Conservation (phyloP, 331 rosid genomes). For the Saraca asoca region DNA sequence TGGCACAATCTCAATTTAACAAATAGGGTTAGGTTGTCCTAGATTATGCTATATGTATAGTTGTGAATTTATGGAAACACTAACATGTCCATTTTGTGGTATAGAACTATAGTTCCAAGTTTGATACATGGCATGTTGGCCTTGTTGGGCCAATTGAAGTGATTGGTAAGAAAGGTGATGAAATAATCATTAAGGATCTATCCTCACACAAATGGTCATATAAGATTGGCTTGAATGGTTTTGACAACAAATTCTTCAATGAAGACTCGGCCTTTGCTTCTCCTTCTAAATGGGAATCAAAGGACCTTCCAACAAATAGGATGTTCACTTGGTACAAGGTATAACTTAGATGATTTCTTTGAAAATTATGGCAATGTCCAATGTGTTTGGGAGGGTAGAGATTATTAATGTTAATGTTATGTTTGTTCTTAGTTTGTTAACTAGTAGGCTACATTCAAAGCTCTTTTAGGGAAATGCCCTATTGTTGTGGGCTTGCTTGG, state of each 20-base stretch:
- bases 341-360: not conserved
- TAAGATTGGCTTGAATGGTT: constrained; percentile 52
- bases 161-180: constrained; percentile 46
- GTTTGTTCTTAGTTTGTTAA: not conserved
- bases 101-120: constrained; percentile 51
- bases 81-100: no score
- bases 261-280: constrained; percentile 20
- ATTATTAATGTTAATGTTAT: not conserved
- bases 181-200: constrained; percentile 44
- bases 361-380: not conserved
- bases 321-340: constrained; percentile 72
- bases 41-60: no score
- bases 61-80: no score
- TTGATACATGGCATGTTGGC: constrained; percentile 43
- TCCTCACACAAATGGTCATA: constrained; percentile 51
- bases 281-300: constrained; percentile 39
- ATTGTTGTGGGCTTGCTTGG: constrained; percentile 47
- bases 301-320: constrained; percentile 24
- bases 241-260: constrained; percentile 30
- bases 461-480: constrained; percentile 50
- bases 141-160: constrained; percentile 45
- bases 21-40: no score
- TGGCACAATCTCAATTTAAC: no score
- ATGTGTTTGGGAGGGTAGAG: not conserved
- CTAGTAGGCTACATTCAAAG: constrained; percentile 49